Conservation (phyloP, 192 early-diverging fungal genomes). For the Allomyces macrogynus region DNA sequence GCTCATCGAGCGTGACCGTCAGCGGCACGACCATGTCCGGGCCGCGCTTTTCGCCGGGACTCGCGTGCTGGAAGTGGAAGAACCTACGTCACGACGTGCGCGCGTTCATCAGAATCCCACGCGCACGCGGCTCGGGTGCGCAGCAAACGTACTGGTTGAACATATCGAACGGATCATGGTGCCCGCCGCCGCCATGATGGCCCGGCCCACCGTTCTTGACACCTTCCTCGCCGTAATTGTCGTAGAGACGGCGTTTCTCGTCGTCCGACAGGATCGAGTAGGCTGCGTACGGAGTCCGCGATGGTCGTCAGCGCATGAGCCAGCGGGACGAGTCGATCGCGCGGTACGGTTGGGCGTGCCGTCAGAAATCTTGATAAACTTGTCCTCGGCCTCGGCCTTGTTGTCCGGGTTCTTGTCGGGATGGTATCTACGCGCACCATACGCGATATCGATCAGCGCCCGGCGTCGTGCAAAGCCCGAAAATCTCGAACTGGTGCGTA, state of each 20-base stretch:
- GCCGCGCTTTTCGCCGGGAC: slow-evolving; percentile 33
- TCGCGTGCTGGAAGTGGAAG: slow-evolving; percentile 29
- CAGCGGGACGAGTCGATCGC: not conserved
- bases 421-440: slow-evolving; percentile 11
- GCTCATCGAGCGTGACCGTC: slow-evolving; percentile 71
- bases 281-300: slow-evolving; percentile 18
- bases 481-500: slow-evolving; percentile 12
- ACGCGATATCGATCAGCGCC: not conserved
- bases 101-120: not conserved
- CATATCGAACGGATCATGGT: slow-evolving; percentile 96
- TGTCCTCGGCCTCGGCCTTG: slow-evolving; percentile 50
- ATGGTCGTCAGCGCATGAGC: not conserved
- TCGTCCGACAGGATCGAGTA: slow-evolving; percentile 87
- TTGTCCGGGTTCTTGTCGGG: slow-evolving; percentile 76
- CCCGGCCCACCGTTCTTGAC: slow-evolving; percentile 43
- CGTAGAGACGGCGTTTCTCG: slow-evolving; percentile 75
- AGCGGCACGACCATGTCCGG: slow-evolving; percentile 56
- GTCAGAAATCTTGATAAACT: slow-evolving; percentile 72
- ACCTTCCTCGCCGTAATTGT: slow-evolving; percentile 90
- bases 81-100: no score
- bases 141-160: slow-evolving; percentile 80
- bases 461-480: not conserved
- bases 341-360: slow-evolving; percentile 18
- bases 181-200: slow-evolving; percentile 12
- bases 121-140: no score